Conservation (phyloP, 148 eudicot species). For the Fagopyrum esculentum region DNA sequence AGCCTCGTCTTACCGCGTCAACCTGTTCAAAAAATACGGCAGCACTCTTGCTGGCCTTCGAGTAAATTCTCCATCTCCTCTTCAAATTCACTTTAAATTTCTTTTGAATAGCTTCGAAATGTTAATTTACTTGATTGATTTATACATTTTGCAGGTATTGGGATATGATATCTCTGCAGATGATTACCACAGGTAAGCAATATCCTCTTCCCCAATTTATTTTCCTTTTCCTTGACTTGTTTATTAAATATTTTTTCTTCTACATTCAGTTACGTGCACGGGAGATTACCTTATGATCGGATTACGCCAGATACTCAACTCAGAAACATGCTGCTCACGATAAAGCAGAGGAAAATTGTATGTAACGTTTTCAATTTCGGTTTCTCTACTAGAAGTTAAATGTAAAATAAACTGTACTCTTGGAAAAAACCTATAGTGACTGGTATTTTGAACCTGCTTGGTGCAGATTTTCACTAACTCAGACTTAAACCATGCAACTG, state of each 20-base stretch:
- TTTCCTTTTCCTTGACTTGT: neutral
- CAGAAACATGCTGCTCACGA: constrained; percentile 46
- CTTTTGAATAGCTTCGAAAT: neutral
- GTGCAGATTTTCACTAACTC: constrained; percentile 87
- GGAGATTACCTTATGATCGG: constrained; percentile 76
- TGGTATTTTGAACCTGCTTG: neutral
- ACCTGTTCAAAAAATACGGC: constrained; percentile 77
- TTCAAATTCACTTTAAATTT: neutral
- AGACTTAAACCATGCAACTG: constrained; percentile 58
- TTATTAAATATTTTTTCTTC: neutral
- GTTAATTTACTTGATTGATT: neutral
- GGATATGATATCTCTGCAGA: constrained; percentile 69
- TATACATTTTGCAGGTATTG: constrained; percentile 41
- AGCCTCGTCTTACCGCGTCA: constrained; percentile 58
- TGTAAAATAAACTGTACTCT: neutral
- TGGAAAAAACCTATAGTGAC: too few species aligned
- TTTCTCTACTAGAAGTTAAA: neutral
- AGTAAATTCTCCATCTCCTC: constrained; percentile 23
- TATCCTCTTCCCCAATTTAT: neutral
- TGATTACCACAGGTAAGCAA: constrained; percentile 60
- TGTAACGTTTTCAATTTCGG: constrained; percentile 13
- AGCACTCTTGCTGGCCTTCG: constrained; percentile 85
- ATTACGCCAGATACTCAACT: constrained; percentile 63
- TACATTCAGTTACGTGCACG: constrained; percentile 70
- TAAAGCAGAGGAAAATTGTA: constrained; percentile 74